These are phyloP conservation scores for Hypoxylon subgilvum DNA, from an alignment of 495 filamentous ascomycete genomes.

Conservation along the genomic window DNA sequence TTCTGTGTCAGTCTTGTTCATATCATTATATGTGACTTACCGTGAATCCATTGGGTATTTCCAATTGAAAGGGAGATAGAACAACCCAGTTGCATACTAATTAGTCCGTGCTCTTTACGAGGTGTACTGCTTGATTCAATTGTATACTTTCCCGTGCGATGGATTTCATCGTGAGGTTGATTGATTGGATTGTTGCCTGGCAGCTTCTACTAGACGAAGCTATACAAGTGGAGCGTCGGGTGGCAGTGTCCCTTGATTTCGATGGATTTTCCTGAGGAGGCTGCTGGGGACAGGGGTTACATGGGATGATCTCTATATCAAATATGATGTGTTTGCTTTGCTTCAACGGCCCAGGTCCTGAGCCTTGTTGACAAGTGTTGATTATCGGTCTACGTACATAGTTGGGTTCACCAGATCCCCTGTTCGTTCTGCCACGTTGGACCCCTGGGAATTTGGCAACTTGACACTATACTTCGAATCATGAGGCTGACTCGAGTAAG, in stretches of 20 bases:
- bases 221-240: background rate
- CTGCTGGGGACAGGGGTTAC: background rate
- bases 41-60: conserved; percentile 21
- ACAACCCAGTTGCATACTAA: background rate
- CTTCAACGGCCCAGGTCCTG: too few species aligned
- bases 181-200: conserved; percentile 10
- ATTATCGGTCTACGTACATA: too few species aligned
- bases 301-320: conserved; percentile 8
- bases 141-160: too few species aligned
- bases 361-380: too few species aligned
- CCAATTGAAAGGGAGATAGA: conserved; percentile 6
- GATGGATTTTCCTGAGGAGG: too few species aligned
- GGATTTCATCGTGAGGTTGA: conserved; percentile 13
- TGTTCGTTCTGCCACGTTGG: too few species aligned
- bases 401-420: too few species aligned
- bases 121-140: too few species aligned
- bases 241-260: conserved; percentile 13
- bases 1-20: background rate
- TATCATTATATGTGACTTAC: conserved; percentile 12
- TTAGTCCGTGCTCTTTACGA: too few species aligned
- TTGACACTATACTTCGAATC: too few species aligned
- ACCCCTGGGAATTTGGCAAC: too few species aligned
- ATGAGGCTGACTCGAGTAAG: too few species aligned
- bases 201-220: background rate
- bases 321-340: background rate